Evolutionary conservation across 345 rosid species (phyloP).

Genomic region (Salix viminalis): DNA sequence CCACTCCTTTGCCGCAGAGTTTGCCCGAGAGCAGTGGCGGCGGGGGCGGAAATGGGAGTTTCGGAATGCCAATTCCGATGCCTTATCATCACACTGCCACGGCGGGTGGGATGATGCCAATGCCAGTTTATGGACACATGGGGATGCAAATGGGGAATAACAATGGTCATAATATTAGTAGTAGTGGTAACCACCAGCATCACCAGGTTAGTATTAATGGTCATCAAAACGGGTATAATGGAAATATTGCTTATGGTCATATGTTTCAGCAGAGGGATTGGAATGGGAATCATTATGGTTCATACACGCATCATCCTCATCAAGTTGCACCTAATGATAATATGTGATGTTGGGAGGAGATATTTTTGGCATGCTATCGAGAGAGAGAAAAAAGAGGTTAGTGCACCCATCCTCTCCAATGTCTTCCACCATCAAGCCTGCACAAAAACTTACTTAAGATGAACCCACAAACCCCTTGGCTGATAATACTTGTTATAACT

Average conservation of each 20-base stretch:
- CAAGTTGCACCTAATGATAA: constrained; percentile 56
- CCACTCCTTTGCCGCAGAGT: constrained; percentile 70
- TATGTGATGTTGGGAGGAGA: constrained; percentile 9
- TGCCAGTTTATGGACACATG: constrained; percentile 65
- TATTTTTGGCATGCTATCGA: background rate
- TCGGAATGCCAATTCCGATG: constrained; percentile 42
- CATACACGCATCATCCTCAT: constrained; percentile 34
- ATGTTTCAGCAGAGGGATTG: constrained; percentile 65
- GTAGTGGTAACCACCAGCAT: constrained; percentile 1
- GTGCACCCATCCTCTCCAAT: background rate
- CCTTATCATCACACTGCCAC: constrained; percentile 24
- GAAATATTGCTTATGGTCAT: constrained; percentile 35
- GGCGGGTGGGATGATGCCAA: constrained; percentile 44
- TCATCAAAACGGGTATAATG: constrained; percentile 39
- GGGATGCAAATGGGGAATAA: constrained; percentile 43
- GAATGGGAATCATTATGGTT: constrained; percentile 56
- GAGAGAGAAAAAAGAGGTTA: constrained; percentile 8
- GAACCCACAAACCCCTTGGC: background rate
- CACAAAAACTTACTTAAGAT: background rate
- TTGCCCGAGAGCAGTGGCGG: constrained; percentile 35
- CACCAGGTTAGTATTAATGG: constrained; percentile 19
- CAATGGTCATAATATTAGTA: background rate
- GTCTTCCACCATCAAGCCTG: background rate
- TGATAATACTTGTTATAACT: background rate
- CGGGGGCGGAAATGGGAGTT: constrained; percentile 26